Evolutionary conservation across 2,329 filamentous ascomycete species (phyloP).

Genomic region (Pseudopithomyces chartarum): DNA sequence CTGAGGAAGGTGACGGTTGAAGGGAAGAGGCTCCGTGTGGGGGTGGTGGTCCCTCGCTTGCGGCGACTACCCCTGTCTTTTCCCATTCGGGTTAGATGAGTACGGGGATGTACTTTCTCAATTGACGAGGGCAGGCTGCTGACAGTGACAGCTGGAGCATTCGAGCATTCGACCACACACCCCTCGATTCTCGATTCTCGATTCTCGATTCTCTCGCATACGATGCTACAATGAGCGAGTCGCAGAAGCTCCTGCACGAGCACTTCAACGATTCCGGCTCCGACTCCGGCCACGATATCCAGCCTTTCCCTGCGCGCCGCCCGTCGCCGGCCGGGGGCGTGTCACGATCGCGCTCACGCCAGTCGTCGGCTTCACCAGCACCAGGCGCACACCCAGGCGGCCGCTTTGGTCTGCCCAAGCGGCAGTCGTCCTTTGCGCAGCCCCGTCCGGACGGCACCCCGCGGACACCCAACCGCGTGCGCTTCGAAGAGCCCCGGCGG

Average conservation of each 20-base stretch:
- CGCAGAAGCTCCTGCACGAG: constrained; percentile 45
- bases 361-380: constrained; percentile 36
- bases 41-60: background rate
- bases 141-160: constrained; percentile 5
- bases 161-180: background rate
- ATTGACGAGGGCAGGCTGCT: background rate
- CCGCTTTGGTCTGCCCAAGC: constrained; percentile 29
- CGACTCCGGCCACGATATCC: constrained; percentile 12
- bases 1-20: background rate
- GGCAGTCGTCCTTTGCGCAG: constrained; percentile 54
- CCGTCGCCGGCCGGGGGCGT: constrained; percentile 32
- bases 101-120: constrained; percentile 5
- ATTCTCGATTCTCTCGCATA: constrained; percentile 11
- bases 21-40: background rate
- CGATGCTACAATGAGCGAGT: constrained; percentile 48
- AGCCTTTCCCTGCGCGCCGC: constrained; percentile 8
- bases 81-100: background rate
- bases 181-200: too few relatives aligned
- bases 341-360: constrained; percentile 24
- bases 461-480: constrained; percentile 72
- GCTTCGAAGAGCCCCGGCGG: constrained; percentile 62
- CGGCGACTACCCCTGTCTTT: background rate
- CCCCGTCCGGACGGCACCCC: constrained; percentile 57
- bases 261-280: constrained; percentile 26
- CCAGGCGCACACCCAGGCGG: constrained; percentile 19